These are phyloP conservation scores for Pseudomassariella vexata DNA, from an alignment of 2,329 filamentous ascomycete species.

Conservation along the genomic window DNA sequence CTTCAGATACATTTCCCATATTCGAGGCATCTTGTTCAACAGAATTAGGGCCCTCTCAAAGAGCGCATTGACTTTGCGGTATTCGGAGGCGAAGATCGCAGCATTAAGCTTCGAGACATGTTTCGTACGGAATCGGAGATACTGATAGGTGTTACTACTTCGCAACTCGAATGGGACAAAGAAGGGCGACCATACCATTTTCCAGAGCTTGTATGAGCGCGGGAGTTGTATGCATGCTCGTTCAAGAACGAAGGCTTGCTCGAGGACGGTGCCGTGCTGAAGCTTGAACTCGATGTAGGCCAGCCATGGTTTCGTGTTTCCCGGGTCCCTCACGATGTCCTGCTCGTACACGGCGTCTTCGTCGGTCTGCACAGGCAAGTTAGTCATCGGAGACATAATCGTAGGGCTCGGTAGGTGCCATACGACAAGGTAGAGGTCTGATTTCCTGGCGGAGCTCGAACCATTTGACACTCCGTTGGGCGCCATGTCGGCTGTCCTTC, in stretches of 20 bases:
- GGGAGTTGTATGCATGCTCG: slow-evolving; percentile 85
- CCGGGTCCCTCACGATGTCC: slow-evolving; percentile 80
- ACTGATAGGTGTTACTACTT: slow-evolving; percentile 41
- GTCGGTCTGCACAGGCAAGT: slow-evolving; percentile 51
- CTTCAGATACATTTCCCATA: slow-evolving; percentile 95
- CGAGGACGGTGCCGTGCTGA: slow-evolving; percentile 75
- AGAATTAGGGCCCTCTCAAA: slow-evolving; percentile 91
- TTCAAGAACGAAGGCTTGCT: slow-evolving; percentile 85
- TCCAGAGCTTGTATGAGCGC: slow-evolving; percentile 97
- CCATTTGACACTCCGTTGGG: slow-evolving; percentile 24
- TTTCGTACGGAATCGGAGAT: slow-evolving; percentile 76
- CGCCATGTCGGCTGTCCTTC: slow-evolving; percentile 14
- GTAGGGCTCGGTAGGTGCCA: slow-evolving; percentile 13
- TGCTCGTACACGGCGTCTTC: slow-evolving; percentile 96
- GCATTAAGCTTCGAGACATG: slow-evolving; percentile 81
- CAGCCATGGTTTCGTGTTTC: slow-evolving; percentile 89
- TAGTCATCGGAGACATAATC: background rate
- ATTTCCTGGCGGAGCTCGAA: slow-evolving; percentile 26
- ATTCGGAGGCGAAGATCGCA: slow-evolving; percentile 72
- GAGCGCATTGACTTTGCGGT: slow-evolving; percentile 86
- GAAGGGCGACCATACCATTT: slow-evolving; percentile 55
- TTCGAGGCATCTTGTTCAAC: slow-evolving; percentile 96
- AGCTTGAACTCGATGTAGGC: slow-evolving; percentile 89
- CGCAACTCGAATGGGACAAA: background rate
- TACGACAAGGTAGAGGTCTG: slow-evolving; percentile 45